Evolutionary conservation across 2,329 filamentous ascomycete species (phyloP).

Genomic region (Colletotrichum destructivum): DNA sequence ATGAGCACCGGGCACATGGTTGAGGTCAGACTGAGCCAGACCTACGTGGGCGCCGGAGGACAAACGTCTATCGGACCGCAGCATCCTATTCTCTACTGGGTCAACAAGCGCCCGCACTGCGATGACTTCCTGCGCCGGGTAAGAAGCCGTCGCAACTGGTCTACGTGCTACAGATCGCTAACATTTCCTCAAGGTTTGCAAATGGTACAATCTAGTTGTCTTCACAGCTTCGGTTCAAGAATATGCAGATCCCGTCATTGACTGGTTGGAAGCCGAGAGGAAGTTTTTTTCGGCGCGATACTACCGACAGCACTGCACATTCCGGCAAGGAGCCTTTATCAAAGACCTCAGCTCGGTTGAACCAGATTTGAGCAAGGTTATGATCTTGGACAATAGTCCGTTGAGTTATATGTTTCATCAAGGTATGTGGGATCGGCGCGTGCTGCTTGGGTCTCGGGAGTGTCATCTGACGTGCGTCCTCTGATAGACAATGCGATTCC

Average conservation of each 20-base stretch:
- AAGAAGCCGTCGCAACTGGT: conserved; percentile 47
- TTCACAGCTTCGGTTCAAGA: conserved; percentile 99
- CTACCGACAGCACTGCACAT: conserved; percentile 97
- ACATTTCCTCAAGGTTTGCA: conserved; percentile 75
- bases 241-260: conserved; percentile 98
- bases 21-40: conserved; percentile 89
- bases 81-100: conserved; percentile 98
- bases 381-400: conserved; percentile 99
- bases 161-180: neutral
- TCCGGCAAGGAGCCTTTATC: conserved; percentile 95
- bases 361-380: conserved; percentile 96
- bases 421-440: conserved; percentile 70
- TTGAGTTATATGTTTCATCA: conserved; percentile 99
- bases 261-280: conserved; percentile 96
- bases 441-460: neutral
- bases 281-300: conserved; percentile 96
- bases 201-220: conserved; percentile 98
- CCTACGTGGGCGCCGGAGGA: conserved; percentile 76
- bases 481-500: conserved; percentile 94
- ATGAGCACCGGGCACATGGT: conserved; percentile 99
- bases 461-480: conserved; percentile 9
- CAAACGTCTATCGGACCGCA: conserved; percentile 82
- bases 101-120: conserved; percentile 96
- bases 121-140: conserved; percentile 94
- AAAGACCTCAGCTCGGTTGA: conserved; percentile 97